Evolutionary conservation across 2,329 filamentous ascomycete genomes (phyloP).

Genomic region (Colletotrichum higginsianum): DNA sequence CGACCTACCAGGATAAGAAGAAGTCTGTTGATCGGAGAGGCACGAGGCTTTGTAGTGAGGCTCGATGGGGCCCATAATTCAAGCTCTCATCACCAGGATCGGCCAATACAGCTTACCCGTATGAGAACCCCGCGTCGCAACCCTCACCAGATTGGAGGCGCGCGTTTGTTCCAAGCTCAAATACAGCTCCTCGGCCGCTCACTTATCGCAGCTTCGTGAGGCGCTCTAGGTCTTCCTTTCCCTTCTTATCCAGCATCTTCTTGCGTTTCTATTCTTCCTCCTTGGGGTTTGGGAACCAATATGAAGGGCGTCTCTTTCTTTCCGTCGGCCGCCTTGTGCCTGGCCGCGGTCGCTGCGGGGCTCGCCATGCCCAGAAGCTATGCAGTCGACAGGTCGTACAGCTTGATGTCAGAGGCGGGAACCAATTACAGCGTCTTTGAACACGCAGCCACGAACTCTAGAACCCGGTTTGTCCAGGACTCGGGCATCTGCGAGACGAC

Average conservation of each 20-base stretch:
- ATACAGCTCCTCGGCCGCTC: conserved; percentile 18
- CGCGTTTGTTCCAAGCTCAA: conserved; percentile 9
- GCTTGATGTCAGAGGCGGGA: conserved; percentile 38
- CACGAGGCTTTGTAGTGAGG: neutral
- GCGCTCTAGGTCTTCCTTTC: neutral
- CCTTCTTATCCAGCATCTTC: too few relatives aligned
- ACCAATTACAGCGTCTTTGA: conserved; percentile 62
- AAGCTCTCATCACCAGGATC: neutral
- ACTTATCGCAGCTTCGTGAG: too few relatives aligned
- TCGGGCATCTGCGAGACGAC: conserved; percentile 67
- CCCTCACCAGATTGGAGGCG: neutral
- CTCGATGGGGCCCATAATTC: neutral
- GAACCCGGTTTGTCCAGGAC: conserved; percentile 64
- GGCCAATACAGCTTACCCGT: neutral
- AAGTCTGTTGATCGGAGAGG: neutral
- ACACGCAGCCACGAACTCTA: conserved; percentile 61
- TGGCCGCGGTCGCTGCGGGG: conserved; percentile 18
- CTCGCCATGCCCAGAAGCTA: conserved; percentile 22
- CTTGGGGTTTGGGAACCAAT: neutral
- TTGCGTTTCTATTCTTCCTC: neutral
- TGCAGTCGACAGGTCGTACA: conserved; percentile 40
- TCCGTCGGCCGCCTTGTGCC: conserved; percentile 13
- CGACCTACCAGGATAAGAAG: neutral
- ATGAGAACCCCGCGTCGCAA: neutral
- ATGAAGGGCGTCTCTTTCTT: conserved; percentile 9